A percentile compares a stretch with the other conserved stretches of the same genome.
These are phyloP conservation scores for Multifurca ochricompacta DNA, from an alignment of 768 basidiomycete species.

Conservation along the genomic window DNA sequence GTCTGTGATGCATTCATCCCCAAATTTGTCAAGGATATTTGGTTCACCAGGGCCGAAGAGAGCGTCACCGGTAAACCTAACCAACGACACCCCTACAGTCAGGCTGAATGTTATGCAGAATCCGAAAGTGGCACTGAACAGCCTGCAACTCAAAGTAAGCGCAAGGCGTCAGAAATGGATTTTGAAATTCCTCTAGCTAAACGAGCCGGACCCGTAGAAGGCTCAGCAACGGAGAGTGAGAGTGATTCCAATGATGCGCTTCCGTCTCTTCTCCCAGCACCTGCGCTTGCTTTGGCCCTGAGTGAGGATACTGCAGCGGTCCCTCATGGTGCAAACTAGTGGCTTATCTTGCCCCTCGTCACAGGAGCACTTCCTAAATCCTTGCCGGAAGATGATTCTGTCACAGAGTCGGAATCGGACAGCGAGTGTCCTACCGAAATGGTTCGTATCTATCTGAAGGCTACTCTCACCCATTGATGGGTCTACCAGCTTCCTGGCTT, in stretches of 20 bases:
- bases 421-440: slow-evolving; percentile 10
- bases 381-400: slow-evolving; percentile 31
- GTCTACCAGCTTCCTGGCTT: not conserved
- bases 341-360: not conserved
- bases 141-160: not conserved
- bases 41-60: not conserved
- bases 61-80: slow-evolving; percentile 15
- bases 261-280: not conserved
- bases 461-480: not conserved
- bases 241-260: slow-evolving; percentile 1
- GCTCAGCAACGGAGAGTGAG: slow-evolving; percentile 16
- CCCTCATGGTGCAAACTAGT: not conserved
- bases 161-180: slow-evolving; percentile 10
- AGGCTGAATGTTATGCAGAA: slow-evolving; percentile 21
- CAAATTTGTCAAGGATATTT: not conserved
- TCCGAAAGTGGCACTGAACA: slow-evolving; percentile 24
- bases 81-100: not conserved
- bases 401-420: slow-evolving; percentile 42
- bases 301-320: not conserved
- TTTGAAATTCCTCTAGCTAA: slow-evolving; percentile 10
- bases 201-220: not conserved
- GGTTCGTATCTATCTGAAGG: slow-evolving; percentile 2
- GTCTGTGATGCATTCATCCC: not conserved
- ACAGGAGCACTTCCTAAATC: slow-evolving; percentile 5
- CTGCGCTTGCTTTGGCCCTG: not conserved